Conservation (phyloP, 495 filamentous ascomycete genomes). For the Cercophora samala region DNA sequence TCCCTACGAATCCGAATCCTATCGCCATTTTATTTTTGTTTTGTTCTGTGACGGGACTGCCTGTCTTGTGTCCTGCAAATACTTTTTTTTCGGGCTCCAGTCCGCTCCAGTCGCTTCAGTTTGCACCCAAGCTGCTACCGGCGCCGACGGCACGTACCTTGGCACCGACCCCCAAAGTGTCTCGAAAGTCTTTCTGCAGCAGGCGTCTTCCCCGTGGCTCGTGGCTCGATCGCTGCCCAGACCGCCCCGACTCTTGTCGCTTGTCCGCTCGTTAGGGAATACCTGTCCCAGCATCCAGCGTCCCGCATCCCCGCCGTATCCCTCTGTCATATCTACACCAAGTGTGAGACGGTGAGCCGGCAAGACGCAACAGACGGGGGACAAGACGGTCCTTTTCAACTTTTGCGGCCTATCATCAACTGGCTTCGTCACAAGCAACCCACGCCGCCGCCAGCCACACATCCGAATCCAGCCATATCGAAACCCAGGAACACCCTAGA, state of each 20-base stretch:
- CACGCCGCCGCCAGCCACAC: constrained; percentile 29
- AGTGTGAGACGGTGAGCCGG: constrained; percentile 12
- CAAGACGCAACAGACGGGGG: constrained; percentile 20
- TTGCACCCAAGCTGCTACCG: constrained; percentile 9
- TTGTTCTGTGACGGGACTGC: constrained; percentile 9
- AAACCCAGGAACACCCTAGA: constrained; percentile 19
- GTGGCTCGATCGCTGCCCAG: constrained; percentile 5
- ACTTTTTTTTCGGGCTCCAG: constrained; percentile 10
- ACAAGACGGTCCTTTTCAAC: constrained; percentile 14
- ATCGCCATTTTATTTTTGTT: constrained; percentile 4
- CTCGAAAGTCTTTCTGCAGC: constrained; percentile 8
- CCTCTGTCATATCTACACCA: constrained; percentile 9
- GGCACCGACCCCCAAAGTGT: constrained; percentile 10
- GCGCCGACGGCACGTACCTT: constrained; percentile 18
- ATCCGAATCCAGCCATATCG: constrained; percentile 17
- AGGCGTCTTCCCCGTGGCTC: constrained; percentile 14
- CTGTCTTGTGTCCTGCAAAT: constrained; percentile 11
- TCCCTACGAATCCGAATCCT: constrained; percentile 5
- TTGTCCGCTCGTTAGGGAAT: constrained; percentile 6
- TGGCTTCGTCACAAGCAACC: constrained; percentile 17
- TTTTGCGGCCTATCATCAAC: constrained; percentile 18
- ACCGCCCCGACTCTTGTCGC: not conserved
- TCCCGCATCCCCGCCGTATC: constrained; percentile 8
- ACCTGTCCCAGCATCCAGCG: constrained; percentile 9
- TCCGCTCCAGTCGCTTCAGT: not conserved